Evolutionary conservation across 768 basidiomycete genomes (phyloP).

Genomic region (Peribolospora kevripleyi): DNA sequence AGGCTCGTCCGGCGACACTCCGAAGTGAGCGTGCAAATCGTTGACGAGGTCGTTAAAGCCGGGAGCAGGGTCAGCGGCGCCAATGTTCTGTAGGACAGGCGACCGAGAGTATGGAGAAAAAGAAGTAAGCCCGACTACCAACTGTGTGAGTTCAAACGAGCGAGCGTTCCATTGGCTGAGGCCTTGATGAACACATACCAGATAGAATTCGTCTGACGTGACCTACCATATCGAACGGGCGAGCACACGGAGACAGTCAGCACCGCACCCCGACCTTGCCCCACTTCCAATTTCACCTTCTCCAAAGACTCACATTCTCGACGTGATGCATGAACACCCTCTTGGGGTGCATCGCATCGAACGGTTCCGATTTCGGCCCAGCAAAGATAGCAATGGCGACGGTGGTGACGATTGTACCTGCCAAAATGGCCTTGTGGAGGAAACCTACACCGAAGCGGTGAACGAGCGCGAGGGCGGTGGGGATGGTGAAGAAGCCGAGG

Average conservation of each 20-base stretch:
- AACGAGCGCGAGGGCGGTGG: slow-evolving; percentile 34
- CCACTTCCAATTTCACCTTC: too few species aligned
- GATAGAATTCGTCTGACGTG: too few species aligned
- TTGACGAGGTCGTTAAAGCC: slow-evolving; percentile 40
- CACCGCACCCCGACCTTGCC: too few species aligned
- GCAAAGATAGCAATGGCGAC: slow-evolving; percentile 36
- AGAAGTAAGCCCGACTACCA: too few species aligned
- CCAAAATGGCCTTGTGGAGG: slow-evolving; percentile 24
- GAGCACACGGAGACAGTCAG: too few species aligned
- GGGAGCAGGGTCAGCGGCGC: slow-evolving; percentile 56
- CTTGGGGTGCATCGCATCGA: slow-evolving; percentile 69
- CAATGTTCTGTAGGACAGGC: slow-evolving; percentile 54
- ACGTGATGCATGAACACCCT: slow-evolving; percentile 57
- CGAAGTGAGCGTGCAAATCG: slow-evolving; percentile 1
- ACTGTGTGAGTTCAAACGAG: too few species aligned
- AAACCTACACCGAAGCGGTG: neutral
- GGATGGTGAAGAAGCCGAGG: slow-evolving; percentile 33
- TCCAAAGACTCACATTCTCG: slow-evolving; percentile 44
- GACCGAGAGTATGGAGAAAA: slow-evolving; percentile 10
- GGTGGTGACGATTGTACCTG: slow-evolving; percentile 28
- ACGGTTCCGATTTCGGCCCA: slow-evolving; percentile 26
- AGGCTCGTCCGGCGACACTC: slow-evolving; percentile 20
- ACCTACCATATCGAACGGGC: too few species aligned
- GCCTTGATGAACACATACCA: too few species aligned
- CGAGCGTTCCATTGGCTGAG: too few species aligned